phyloP scores from a whole-genome alignment of 495 filamentous ascomycete genomes.

The Lophium mytilinum region DNA sequence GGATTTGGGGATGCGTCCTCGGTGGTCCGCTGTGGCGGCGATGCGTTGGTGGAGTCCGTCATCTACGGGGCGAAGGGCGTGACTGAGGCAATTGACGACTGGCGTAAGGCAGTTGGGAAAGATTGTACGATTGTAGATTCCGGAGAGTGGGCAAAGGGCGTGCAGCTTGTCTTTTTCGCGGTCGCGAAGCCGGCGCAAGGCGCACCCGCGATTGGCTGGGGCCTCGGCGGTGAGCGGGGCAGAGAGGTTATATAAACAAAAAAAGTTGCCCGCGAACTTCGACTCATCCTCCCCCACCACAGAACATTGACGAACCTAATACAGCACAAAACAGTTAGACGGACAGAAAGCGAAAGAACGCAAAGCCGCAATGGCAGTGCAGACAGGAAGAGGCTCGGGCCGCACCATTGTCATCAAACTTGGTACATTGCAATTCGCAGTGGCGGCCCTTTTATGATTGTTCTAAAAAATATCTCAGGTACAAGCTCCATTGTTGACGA shows the following conservation, averaged over 20 bases:
- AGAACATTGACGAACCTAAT: background rate
- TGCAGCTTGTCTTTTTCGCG: conserved; percentile 1
- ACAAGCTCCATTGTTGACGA: conserved; percentile 98
- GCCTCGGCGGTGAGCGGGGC: background rate
- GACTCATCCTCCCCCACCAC: conserved; percentile 4
- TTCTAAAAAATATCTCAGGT: conserved; percentile 43
- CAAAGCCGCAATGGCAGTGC: conserved; percentile 37
- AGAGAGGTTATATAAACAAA: too few species aligned
- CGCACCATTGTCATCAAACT: conserved; percentile 94
- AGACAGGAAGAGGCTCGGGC: conserved; percentile 50
- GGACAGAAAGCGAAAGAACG: background rate
- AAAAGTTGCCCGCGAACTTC: background rate
- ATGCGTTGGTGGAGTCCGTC: background rate
- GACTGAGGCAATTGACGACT: background rate
- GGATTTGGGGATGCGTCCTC: background rate
- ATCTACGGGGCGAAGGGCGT: background rate
- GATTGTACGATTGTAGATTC: conserved; percentile 1
- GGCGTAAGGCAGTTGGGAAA: background rate
- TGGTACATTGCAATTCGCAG: conserved; percentile 44
- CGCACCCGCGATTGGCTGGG: conserved; percentile 5
- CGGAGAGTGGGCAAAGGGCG: conserved; percentile 3
- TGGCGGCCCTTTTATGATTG: background rate
- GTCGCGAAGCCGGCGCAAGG: background rate
- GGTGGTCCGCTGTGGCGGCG: background rate
- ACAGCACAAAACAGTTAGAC: too few species aligned